Percentiles rank a stretch among this genome's conserved stretches.
These are phyloP conservation scores for Calonectria honghensis DNA, from an alignment of 2,329 filamentous ascomycete species.

Conservation along the genomic window DNA sequence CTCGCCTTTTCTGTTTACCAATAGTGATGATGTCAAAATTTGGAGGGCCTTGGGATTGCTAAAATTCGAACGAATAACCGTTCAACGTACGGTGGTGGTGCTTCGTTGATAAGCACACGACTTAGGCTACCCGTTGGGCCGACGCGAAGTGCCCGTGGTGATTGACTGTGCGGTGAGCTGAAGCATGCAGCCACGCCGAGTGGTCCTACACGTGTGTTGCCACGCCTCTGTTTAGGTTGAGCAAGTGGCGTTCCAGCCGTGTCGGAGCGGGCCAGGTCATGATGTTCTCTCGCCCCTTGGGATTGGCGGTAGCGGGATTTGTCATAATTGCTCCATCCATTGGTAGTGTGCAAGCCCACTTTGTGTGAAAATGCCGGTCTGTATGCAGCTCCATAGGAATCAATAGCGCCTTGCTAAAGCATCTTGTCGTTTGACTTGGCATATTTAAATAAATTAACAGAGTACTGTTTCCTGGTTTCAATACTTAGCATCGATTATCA, in stretches of 20 bases:
- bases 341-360: neutral
- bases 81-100: neutral
- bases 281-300: neutral
- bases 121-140: neutral
- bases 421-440: neutral
- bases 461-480: neutral
- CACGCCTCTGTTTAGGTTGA: neutral
- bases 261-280: neutral
- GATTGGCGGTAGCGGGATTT: neutral
- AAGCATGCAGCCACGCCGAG: neutral
- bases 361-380: neutral
- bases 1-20: neutral
- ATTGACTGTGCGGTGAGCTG: neutral
- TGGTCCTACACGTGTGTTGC: neutral
- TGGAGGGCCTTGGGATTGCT: neutral
- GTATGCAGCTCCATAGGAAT: neutral
- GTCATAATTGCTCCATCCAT: neutral
- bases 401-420: neutral
- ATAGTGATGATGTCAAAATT: neutral
- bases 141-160: neutral
- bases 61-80: neutral
- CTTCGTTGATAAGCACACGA: neutral
- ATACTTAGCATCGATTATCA: neutral
- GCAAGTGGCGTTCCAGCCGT: slow-evolving; percentile 1
- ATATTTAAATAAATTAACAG: neutral